Evolutionary conservation across 768 basidiomycete species (phyloP), one percentile per base, ranked within the genome.

Genomic region (Kwoniella newhampshirensis): DNA sequence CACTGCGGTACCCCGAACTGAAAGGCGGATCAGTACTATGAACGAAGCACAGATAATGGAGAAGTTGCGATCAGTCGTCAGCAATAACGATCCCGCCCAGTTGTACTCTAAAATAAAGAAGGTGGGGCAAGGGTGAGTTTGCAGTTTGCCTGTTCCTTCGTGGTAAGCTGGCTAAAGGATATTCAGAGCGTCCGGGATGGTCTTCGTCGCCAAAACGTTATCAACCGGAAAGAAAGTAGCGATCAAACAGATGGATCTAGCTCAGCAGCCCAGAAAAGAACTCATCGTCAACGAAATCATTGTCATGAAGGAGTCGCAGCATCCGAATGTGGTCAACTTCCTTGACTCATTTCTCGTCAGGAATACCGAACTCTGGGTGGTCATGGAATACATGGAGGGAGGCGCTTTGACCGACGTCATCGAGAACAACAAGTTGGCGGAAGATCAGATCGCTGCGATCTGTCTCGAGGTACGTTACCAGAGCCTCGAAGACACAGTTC

Each of bases 371-470:
- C 81, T 99, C 3, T 98, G 96, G 96, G 92, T 99, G 36, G 91
- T 98, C 54, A 98, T 99, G 96, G 96, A 97, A 79, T 97, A 93
- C 78, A 98, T 98, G 94, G 93, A 97, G 78, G 93, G 93, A 37
- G 77, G 77, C 4, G 92, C 94, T 17, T 80, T 99, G 69, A 97
- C 92, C 23, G 94, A 98, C 77, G 87, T 99, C 41, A 97, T 99
- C 68, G 94, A 97, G 80, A 91, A 93, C 67, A 98, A 97, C 76
- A 85, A 89, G 39, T 78, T 98, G 60, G 89, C 89, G 73, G 92
- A 97, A 79, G 90, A 92, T 71, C 92, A 97, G 78, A 94, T 97
- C 47, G 85, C 89, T 13, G 87, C 87, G 68, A 96, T 97, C 64
- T 88, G 82, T 71, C 81, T 87, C 0, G 96, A 98, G 84, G 94